Conservation (phyloP, 139 green algal genomes). For the Protoeuglena noctilucae region DNA sequence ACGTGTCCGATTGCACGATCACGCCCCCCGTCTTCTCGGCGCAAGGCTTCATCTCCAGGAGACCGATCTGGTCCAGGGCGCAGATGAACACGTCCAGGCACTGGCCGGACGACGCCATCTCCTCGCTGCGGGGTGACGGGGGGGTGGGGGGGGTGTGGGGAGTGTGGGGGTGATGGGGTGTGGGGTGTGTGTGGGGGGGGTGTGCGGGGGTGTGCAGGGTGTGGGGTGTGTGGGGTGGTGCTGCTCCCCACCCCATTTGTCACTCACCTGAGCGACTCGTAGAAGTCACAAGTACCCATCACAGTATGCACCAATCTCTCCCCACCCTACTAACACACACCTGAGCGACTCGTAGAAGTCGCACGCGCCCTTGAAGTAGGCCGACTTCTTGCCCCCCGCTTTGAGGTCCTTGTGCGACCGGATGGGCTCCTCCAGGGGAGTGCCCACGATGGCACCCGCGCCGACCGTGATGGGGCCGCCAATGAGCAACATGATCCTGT, state of each 20-base stretch:
- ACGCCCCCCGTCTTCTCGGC: conserved; percentile 75
- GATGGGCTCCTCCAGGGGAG: conserved; percentile 73
- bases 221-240: too few species aligned
- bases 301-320: conserved; percentile 5
- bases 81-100: conserved; percentile 87
- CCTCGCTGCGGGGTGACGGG: too few species aligned
- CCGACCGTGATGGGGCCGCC: conserved; percentile 84
- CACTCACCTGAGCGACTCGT: conserved; percentile 23
- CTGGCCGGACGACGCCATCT: conserved; percentile 72
- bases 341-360: conserved; percentile 26
- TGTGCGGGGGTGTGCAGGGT: too few species aligned
- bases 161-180: too few species aligned
- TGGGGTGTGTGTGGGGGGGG: too few species aligned
- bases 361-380: conserved; percentile 12
- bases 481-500: conserved; percentile 76
- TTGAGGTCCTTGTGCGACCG: conserved; percentile 47
- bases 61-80: conserved; percentile 88
- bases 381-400: background rate
- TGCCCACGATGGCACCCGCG: conserved; percentile 59
- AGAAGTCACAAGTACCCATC: conserved; percentile 15
- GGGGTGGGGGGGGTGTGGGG: too few species aligned
- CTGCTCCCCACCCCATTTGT: too few species aligned
- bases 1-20: conserved; percentile 77
- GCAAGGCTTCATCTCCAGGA: conserved; percentile 83
- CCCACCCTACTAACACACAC: too few species aligned